These are phyloP conservation scores for Capronia americana DNA, from an alignment of 2,329 filamentous ascomycete species.

Conservation along the genomic window DNA sequence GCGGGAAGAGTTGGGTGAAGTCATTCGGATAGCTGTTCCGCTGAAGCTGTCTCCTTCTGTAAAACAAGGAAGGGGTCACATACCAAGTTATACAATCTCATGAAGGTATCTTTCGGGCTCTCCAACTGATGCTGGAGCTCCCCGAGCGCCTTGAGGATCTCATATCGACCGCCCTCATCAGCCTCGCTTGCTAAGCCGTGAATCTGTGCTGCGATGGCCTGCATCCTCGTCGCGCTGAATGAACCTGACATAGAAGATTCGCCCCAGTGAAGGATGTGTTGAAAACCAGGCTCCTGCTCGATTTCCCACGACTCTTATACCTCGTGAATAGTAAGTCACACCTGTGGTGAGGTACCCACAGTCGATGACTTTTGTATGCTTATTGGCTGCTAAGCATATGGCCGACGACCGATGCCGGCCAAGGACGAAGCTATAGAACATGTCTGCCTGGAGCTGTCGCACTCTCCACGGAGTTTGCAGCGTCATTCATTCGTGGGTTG, in stretches of 20 bases:
- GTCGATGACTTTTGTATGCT: background rate
- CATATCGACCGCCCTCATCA: conserved; percentile 36
- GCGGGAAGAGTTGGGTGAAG: too few species aligned
- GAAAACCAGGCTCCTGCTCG: too few species aligned
- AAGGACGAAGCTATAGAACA: background rate
- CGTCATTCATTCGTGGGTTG: background rate
- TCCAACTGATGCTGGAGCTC: conserved; percentile 39
- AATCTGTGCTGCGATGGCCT: conserved; percentile 31
- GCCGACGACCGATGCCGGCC: background rate
- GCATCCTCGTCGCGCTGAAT: conserved; percentile 19
- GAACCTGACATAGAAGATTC: background rate
- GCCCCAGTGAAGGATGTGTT: too few species aligned
- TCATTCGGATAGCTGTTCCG: too few species aligned
- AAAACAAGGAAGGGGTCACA: too few species aligned
- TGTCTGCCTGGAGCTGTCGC: background rate
- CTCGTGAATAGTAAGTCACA: background rate
- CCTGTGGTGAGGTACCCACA: background rate
- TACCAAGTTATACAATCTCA: conserved; percentile 35
- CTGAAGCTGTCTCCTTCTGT: too few species aligned
- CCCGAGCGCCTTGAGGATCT: conserved; percentile 36
- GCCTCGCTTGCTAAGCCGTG: conserved; percentile 32
- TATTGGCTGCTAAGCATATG: background rate
- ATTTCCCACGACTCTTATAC: background rate
- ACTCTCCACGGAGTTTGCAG: background rate
- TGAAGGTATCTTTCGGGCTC: conserved; percentile 27